A percentile compares a stretch with the other conserved stretches of the same genome.
Conservation (phyloP, 768 basidiomycete species). For the Arthromyces matolae region DNA sequence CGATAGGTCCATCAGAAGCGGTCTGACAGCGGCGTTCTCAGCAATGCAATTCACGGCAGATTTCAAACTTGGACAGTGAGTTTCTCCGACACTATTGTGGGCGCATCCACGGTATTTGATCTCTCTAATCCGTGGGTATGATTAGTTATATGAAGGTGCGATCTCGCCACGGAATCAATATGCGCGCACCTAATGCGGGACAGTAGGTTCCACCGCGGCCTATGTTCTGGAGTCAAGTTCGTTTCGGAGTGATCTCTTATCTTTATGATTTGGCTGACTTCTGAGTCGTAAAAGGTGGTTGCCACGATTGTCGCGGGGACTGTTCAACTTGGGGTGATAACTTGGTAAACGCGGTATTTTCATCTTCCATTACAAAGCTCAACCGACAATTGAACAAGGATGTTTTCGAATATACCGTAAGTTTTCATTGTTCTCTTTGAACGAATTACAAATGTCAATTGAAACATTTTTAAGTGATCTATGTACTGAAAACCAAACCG, state of each 20-base stretch:
- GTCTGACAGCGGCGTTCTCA: conserved; percentile 17
- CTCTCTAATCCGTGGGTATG: conserved; percentile 15
- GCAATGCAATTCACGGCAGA: conserved; percentile 69
- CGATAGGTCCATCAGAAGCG: neutral
- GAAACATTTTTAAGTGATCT: conserved; percentile 35
- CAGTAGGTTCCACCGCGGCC: conserved; percentile 54
- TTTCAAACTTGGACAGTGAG: conserved; percentile 75
- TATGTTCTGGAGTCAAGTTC: conserved; percentile 64
- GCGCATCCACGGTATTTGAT: conserved; percentile 1
- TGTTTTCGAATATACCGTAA: conserved; percentile 58
- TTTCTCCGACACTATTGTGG: neutral
- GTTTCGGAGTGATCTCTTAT: neutral
- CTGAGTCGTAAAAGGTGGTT: conserved; percentile 34
- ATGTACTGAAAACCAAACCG: conserved; percentile 40
- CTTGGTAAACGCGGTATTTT: conserved; percentile 41
- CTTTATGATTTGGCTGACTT: neutral
- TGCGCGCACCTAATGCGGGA: neutral
- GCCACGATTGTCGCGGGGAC: conserved; percentile 61
- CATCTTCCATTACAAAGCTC: neutral
- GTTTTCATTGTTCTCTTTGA: conserved; percentile 11
- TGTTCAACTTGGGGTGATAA: conserved; percentile 61
- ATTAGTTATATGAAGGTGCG: conserved; percentile 45
- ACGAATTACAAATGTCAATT: neutral
- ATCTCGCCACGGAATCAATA: neutral
- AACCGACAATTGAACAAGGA: conserved; percentile 34